Conservation (phyloP, 148 eudicot species). For the Cornus kousa region DNA sequence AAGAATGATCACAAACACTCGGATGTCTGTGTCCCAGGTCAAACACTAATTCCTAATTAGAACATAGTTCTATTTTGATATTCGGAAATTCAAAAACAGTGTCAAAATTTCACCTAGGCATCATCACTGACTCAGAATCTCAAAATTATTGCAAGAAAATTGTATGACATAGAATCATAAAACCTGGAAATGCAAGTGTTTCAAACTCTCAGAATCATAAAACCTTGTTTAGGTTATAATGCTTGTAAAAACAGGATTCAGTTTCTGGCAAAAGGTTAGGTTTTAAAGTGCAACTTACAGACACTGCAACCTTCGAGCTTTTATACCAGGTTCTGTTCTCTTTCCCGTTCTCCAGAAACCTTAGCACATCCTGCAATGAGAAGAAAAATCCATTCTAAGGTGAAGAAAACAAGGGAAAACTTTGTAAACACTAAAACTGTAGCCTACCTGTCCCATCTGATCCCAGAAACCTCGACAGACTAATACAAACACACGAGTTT, state of each 20-base stretch:
- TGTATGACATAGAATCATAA: neutral
- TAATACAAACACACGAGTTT: constrained; percentile 46
- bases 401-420: neutral
- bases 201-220: neutral
- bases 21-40: too few relatives aligned
- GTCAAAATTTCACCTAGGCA: too few relatives aligned
- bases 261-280: neutral
- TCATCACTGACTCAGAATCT: too few relatives aligned
- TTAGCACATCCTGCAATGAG: constrained; percentile 54
- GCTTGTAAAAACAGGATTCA: neutral
- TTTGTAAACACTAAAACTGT: neutral
- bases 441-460: constrained; percentile 59
- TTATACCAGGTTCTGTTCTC: constrained; percentile 66
- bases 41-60: too few relatives aligned
- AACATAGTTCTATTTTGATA: too few relatives aligned
- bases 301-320: constrained; percentile 65
- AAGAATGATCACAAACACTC: too few relatives aligned
- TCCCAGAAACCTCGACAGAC: constrained; percentile 79
- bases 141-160: neutral
- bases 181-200: neutral
- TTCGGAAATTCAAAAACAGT: too few relatives aligned
- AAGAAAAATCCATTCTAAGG: neutral
- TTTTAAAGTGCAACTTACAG: constrained; percentile 41
- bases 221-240: neutral
- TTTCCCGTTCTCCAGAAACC: constrained; percentile 55